Base-by-base conservation (phyloP, 2,329 filamentous ascomycete species). In the Monilinia polystroma region DNA sequence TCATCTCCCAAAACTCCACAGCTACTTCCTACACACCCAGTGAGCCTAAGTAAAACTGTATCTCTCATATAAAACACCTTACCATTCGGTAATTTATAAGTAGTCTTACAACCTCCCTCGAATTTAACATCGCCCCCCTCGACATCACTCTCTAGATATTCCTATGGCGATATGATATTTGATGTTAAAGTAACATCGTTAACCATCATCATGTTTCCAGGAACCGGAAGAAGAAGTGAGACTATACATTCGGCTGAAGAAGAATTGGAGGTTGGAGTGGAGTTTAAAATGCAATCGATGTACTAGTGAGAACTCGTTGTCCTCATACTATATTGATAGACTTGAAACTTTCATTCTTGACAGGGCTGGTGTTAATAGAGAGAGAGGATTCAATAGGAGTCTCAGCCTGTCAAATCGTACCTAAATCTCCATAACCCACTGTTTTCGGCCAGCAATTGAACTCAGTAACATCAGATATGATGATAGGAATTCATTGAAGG, bases 41-140 rank as follows among this genome's bases (percentile, higher is more conserved):
- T 68, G 29, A 84, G 78, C 35, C 77, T 77, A 68, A 85, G 70
- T 65, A 77, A 58, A 7, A 63, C 66, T 38, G 68, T 72, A 7
- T 73, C 69, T 16, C 66, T 67, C 12, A 63, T 59, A 67, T 70
- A 75, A 4, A 69, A 68, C 14, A 68, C 56, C 23, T 29, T 23
- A 20, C 53, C 29, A 10, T 62, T 68, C 2, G 72, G 58, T 11
- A 70, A 56, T 5, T 65, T 54, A n/a, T 60, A 58, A 7, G 63
- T 66, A 1, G 68, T 74, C 20, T 66, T 49, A 23, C 68, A 68
- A 8, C 72, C 71, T 23, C 59, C 32, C 32, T 66, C 70, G 43
- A 70, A 71, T 11, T 45, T 60, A n/a, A 67, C 56, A 18, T 67
- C 49, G 2, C 41, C 51, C 7, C 26, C 56, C 7, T 59, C 35